Evolutionary conservation across 768 basidiomycete species (phyloP), one percentile per base, ranked within the genome.

Genomic region (Trametes cingulata): DNA sequence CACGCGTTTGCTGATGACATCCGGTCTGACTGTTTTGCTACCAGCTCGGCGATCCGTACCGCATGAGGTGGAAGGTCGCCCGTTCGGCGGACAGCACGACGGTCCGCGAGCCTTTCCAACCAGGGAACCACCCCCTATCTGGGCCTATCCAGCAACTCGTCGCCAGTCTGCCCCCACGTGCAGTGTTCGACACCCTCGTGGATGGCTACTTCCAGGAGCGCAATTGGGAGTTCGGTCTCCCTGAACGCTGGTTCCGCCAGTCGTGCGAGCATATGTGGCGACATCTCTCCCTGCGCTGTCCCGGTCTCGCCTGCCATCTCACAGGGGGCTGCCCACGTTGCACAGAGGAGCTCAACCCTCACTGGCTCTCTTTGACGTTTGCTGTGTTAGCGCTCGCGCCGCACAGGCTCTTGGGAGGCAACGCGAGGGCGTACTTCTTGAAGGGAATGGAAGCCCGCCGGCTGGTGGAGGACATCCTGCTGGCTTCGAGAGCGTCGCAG

Each of bases 161-260:
- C 19, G 66, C 72, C 10, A 63, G 60, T 41, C 62, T 69, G 0
- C 71, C 69, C 14, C 52, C 66, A 9, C 65, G 65, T 15, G 40
- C 13, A 9, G 36, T 37, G n/a, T 22, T 48, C 33, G 60, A 70
- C 6, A n/a, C 35, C 42, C 65, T 67, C 51, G 50, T 71, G 52
- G 56, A 62, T 37, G 54, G 67, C 15, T 84, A 77, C 68, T 82
- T 85, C 69, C 61, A 68, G 19, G 73, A 78, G 45, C 71, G 75
- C 49, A 83, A 83, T 58, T 82, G 80, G 80, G 76, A 78, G 22
- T 82, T 77, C 52, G 80, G 81, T 12, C 76, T 84, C 25, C 79
- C 81, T 6, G 77, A 81, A 63, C 65, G 71, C 20, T 83, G 80
- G 80, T 81, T 83, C 65, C 72, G 69, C 39, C 61, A 68, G n/a